Percentiles rank a stretch among this genome's conserved stretches.
Conservation (phyloP, 164 flowering plant genomes). For the Houttuynia cordata region DNA sequence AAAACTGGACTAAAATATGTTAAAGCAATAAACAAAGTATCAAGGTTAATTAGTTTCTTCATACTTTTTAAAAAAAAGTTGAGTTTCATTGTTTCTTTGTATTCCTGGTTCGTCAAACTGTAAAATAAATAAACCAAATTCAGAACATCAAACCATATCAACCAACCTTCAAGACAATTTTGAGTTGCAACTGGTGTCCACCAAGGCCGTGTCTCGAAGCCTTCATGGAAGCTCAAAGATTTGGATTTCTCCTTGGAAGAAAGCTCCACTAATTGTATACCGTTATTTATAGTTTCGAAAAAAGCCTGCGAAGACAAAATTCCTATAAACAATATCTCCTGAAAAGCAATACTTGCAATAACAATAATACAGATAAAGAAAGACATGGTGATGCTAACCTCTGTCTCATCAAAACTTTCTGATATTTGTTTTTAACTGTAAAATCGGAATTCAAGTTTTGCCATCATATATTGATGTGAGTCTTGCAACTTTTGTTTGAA, state of each 20-base stretch:
- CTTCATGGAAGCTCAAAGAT: slow-evolving; percentile 83
- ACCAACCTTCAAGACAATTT: slow-evolving; percentile 78
- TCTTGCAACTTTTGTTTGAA: slow-evolving; percentile 66
- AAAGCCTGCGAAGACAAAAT: slow-evolving; percentile 24
- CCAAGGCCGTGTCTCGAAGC: slow-evolving; percentile 77
- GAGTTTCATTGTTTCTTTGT: too few relatives aligned
- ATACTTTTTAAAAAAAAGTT: too few relatives aligned
- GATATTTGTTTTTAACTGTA: slow-evolving; percentile 74
- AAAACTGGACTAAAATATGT: too few relatives aligned
- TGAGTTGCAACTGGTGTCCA: slow-evolving; percentile 76
- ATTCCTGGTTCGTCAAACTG: too few relatives aligned
- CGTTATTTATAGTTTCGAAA: slow-evolving; percentile 44
- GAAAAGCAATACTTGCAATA: neutral
- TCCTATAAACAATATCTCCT: neutral
- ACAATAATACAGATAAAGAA: neutral
- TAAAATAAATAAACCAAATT: neutral
- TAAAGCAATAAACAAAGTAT: too few relatives aligned
- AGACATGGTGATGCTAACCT: slow-evolving; percentile 29
- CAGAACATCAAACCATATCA: slow-evolving; percentile 3
- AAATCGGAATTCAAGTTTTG: slow-evolving; percentile 57
- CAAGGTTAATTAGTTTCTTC: too few relatives aligned
- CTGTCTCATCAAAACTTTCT: slow-evolving; percentile 56
- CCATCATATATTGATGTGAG: slow-evolving; percentile 62
- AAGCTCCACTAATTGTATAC: slow-evolving; percentile 48
- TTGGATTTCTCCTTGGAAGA: slow-evolving; percentile 42